Evolutionary conservation across 2,329 filamentous ascomycete genomes (phyloP), one percentile per base, ranked within the genome.

Genomic region (Aspergillus fijiensis): DNA sequence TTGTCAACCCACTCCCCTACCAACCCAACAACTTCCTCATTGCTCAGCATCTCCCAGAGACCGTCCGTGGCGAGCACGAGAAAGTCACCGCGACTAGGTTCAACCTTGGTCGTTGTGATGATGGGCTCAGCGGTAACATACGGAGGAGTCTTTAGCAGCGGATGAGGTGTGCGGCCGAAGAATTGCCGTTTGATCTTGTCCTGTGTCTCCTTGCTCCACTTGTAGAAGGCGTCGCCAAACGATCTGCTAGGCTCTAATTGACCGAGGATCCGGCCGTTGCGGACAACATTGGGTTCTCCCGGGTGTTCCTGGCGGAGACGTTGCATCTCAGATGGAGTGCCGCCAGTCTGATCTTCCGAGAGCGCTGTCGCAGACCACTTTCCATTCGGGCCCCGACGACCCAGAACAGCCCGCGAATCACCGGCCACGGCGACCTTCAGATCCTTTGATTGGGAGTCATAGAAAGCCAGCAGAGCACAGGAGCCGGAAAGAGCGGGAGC

Each of bases 21-120:
- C 2, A 99, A 85, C 0, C 95, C 95, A 54, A 99, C 90, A 1
- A 97, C 95, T 80, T 99, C 95, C 73, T 99, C 95, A 70, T 98
- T 99, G 51, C 92, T 97, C 63, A 99, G 83, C 95, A 98, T 98
- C 78, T 99, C 95, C 95, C 95, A 99, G 0, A 99, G 83, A 4
- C 95, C 95, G 73, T 99, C 95, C 0, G 95, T 97, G 23, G 95
- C 95, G 82, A 99, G 88, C 63, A 99, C 94, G 12, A 99, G 83
- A 70, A 99, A 99, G 73, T 99, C 95, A 50, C 94, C 93, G 63
- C 91, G 91, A 57, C 91, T 86, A 1, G 95, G 95, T 68, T 94
- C 84, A 55, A 99, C 89, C 75, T 95, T 89, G 50, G 94, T 98
- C 1, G 92, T 96, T 0, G 94, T 98, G 56, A 99, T 86, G 23